phyloP scores from a whole-genome alignment of 805 yeast genomes.

The Yarrowia sp. region DNA sequence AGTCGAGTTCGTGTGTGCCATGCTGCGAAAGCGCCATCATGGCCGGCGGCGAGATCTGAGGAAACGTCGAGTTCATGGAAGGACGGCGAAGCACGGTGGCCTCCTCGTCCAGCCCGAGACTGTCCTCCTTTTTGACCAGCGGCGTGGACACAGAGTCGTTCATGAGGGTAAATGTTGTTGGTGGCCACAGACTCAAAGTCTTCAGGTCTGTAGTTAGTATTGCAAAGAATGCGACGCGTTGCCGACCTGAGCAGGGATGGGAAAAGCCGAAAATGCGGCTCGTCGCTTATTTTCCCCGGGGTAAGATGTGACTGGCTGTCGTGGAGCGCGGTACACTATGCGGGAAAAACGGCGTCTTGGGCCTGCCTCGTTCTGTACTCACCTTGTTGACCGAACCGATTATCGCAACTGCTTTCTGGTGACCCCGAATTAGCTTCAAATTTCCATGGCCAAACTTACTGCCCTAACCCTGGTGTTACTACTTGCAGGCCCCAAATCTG shows the following conservation, averaged over 20 bases:
- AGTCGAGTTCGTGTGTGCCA: slow-evolving; percentile 19
- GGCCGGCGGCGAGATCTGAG: slow-evolving; percentile 20
- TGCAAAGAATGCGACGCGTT: neutral
- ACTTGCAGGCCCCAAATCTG: slow-evolving; percentile 13
- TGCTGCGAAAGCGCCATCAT: slow-evolving; percentile 25
- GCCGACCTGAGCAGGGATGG: neutral
- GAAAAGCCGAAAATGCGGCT: no score
- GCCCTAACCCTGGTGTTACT: slow-evolving; percentile 16
- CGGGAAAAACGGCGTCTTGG: neutral
- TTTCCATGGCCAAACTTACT: slow-evolving; percentile 14
- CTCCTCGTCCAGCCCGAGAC: slow-evolving; percentile 22
- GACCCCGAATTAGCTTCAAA: slow-evolving; percentile 26
- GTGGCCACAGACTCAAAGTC: slow-evolving; percentile 26
- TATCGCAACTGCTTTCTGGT: slow-evolving; percentile 25
- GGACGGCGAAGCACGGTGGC: slow-evolving; percentile 24
- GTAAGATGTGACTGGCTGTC: neutral
- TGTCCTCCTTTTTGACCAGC: slow-evolving; percentile 23
- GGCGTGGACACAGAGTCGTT: slow-evolving; percentile 25
- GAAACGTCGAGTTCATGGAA: slow-evolving; percentile 17
- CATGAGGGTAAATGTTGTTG: slow-evolving; percentile 11
- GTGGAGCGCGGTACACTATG: neutral
- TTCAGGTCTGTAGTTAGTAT: slow-evolving; percentile 20
- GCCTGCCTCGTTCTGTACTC: slow-evolving; percentile 21
- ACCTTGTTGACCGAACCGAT: slow-evolving; percentile 26
- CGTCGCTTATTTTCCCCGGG: neutral